These are phyloP conservation scores for Yamadazyma tumulicola DNA, from an alignment of 805 yeast species.

Conservation along the genomic window DNA sequence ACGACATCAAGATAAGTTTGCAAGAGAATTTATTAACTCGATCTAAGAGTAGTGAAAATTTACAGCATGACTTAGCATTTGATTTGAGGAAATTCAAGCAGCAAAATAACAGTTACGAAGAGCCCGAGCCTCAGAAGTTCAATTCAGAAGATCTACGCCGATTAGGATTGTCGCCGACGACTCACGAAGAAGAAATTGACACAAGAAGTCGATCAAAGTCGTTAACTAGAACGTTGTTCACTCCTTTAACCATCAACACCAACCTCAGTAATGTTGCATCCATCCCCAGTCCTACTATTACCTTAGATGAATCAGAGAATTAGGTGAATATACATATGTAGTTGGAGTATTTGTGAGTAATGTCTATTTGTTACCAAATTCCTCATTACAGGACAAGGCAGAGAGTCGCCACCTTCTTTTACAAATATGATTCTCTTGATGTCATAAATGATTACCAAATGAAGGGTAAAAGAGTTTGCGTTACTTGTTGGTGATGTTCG, in stretches of 20 bases:
- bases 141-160: constrained; percentile 27
- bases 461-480: too few relatives aligned
- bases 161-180: constrained; percentile 20
- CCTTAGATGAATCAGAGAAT: constrained; percentile 29
- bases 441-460: too few relatives aligned
- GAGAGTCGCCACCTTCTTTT: too few relatives aligned
- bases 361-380: too few relatives aligned
- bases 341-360: too few relatives aligned
- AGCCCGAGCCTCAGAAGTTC: constrained; percentile 34
- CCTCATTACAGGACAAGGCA: too few relatives aligned
- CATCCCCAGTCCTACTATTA: constrained; percentile 31
- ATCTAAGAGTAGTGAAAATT: constrained; percentile 28
- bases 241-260: constrained; percentile 28
- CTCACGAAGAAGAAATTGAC: constrained; percentile 17
- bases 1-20: constrained; percentile 25
- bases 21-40: constrained; percentile 38
- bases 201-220: constrained; percentile 20
- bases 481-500: too few relatives aligned
- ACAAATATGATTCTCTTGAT: too few relatives aligned
- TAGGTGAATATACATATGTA: too few relatives aligned
- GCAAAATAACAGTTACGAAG: constrained; percentile 19
- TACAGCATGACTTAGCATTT: constrained; percentile 18
- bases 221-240: constrained; percentile 34
- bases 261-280: constrained; percentile 1
- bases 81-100: constrained; percentile 24